Evolutionary conservation across 2,329 filamentous ascomycete species (phyloP).

Genomic region (Beauveria sp.): DNA sequence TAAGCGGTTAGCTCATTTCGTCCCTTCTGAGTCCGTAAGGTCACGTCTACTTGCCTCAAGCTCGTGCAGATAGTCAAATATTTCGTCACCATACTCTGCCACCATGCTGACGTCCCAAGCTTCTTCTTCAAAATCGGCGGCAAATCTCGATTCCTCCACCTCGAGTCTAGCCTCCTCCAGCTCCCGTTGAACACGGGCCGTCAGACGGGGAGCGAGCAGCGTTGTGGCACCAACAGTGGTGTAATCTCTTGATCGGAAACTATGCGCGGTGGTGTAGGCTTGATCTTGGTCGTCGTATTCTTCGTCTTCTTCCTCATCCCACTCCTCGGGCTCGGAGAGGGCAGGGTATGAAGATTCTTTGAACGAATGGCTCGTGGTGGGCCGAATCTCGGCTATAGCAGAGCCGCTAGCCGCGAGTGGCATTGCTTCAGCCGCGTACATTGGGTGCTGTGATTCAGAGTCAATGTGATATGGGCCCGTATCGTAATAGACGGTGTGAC

Average conservation of each 20-base stretch:
- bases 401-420: neutral
- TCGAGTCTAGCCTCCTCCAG: constrained; percentile 57
- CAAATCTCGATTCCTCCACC: constrained; percentile 60
- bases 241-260: constrained; percentile 61
- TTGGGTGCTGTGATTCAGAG: constrained; percentile 16
- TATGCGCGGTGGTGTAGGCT: constrained; percentile 71
- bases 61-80: constrained; percentile 84
- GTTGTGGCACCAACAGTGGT: constrained; percentile 44
- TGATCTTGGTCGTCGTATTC: constrained; percentile 51
- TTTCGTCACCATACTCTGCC: constrained; percentile 91
- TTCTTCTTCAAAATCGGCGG: constrained; percentile 81
- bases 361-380: constrained; percentile 1
- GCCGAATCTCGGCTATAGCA: neutral
- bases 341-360: constrained; percentile 15
- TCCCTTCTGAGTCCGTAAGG: neutral
- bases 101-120: constrained; percentile 96
- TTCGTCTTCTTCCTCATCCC: constrained; percentile 74
- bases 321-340: constrained; percentile 52
- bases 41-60: constrained; percentile 60
- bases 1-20: constrained; percentile 18
- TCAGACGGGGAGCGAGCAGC: constrained; percentile 65
- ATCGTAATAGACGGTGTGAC: constrained; percentile 22
- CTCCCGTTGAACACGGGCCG: constrained; percentile 62
- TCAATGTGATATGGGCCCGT: constrained; percentile 20
- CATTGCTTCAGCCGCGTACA: constrained; percentile 1